Base-by-base conservation (phyloP, 768 basidiomycete genomes). In the Pleurotus pulmonarius region DNA sequence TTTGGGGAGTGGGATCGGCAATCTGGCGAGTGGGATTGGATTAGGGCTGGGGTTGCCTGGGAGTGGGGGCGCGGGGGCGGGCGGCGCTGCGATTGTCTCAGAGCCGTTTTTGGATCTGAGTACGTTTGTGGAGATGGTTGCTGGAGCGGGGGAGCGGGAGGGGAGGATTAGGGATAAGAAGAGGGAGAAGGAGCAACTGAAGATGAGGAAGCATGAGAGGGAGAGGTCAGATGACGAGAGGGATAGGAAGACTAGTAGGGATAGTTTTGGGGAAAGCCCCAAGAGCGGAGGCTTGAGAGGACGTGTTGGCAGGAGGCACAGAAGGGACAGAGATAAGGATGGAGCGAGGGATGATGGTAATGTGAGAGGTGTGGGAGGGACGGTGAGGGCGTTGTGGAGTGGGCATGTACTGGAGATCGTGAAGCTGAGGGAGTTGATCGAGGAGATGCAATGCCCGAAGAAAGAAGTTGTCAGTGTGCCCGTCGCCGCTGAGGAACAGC, bases 41-140 rank as follows among this genome's bases (percentile, higher is more conserved):
- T 59, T 78, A 18, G 79, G 76, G 12, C 54, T 80, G 29, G 76
- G 69, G 37, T 57, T 70, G 43, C 65, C 72, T 15, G 73, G 77
- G n/a, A 65, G 64, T 54, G 58, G 65, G 6, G 70, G 73, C 26
- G 63, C 67, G n/a, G 67, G 66, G 13, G 37, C 59, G 55, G 46
- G 65, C 40, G 72, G 78, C 5, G 73, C 77, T 1, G 76, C 71
- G 3, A 68, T 71, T 48, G 67, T 83, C n/a, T 60, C 76, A 37
- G 74, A 74, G 11, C 71, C 77, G 29, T 82, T 80, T 7, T 64
- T 74, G 7, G 85, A 90, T 61, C 64, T 91, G 41, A 75, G 69
- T 4, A 66, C 64, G 9, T 79, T 90, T 61, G 77, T 85, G 44
- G 72, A 69, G 49, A 68, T 74, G 37, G 65, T 85, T 6, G 59